A percentile compares a stretch with the other conserved stretches of the same genome.
These are phyloP conservation scores for Aspergillus ellipticus DNA, from an alignment of 495 filamentous ascomycete genomes.

Conservation along the genomic window DNA sequence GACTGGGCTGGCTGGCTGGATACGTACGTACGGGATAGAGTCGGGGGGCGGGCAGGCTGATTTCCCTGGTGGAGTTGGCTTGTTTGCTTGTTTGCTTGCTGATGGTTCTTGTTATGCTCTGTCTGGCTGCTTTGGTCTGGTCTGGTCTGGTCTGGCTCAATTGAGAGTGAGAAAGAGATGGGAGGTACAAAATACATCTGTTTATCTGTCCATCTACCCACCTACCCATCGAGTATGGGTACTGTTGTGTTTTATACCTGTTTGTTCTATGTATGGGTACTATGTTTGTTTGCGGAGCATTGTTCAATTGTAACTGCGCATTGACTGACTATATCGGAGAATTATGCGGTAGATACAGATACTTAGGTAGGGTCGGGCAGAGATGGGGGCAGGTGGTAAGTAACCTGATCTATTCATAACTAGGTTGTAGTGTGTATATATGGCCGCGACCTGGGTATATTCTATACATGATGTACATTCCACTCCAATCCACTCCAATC, in stretches of 20 bases:
- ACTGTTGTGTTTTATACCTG: background rate
- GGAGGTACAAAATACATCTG: background rate
- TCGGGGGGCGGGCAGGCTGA: background rate
- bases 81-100: background rate
- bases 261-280: background rate
- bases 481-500: too few relatives aligned
- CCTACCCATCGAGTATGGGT: background rate
- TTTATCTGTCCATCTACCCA: background rate
- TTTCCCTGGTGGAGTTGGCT: conserved; percentile 3
- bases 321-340: too few relatives aligned
- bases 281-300: background rate
- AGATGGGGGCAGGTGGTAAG: too few relatives aligned
- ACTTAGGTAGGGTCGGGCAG: too few relatives aligned
- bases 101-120: background rate
- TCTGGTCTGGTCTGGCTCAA: background rate
- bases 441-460: conserved; percentile 7
- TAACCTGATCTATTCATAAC: too few relatives aligned
- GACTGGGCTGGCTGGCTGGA: background rate
- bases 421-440: background rate
- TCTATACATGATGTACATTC: conserved; percentile 4
- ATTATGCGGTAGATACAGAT: too few relatives aligned
- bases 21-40: background rate
- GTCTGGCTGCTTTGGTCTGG: background rate
- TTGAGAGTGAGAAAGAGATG: background rate
- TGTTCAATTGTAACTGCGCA: too few relatives aligned